Base-by-base conservation (phyloP, 2,329 filamentous ascomycete species). In the Trichoderma sp. region DNA sequence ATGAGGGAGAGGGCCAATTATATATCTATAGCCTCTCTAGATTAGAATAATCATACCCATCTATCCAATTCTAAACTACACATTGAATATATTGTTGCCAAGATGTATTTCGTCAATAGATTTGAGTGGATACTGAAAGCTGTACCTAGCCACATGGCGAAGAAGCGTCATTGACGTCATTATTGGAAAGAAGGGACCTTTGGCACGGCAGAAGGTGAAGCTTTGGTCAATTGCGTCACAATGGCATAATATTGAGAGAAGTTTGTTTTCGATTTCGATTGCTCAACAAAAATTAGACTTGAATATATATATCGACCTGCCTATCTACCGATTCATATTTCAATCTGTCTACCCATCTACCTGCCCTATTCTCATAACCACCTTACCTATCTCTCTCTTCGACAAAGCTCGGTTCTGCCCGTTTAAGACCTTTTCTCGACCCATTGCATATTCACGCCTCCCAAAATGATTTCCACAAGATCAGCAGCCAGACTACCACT, bases 391-490 rank as follows among this genome's bases (percentile, higher is more conserved):
- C 27, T 16, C 29, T 31, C 11, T n/a, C 29, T 27, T 1, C 19
- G 10, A 19, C 55, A 35, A n/a, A 35, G 14, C 19, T 19, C 33
- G 29, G 5, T 19, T 57, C 14, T 11, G n/a, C 2, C 40, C 16
- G 37, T n/a, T 24, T 40, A 21, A 43, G 16, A n/a, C 8, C 6
- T 35, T 16, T 31, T 29, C 14, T 43, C 0, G 19, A 43, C n/a
- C 19, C 40, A n/a, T 43, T 43, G 19, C 13, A 4, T 4, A n/a
- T 58, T 27, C 55, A 29, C 10, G 14, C 16, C 29, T 27, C 27
- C 3, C 52, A 65, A 49, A 8, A 69, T 69, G 68, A 65, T 60
- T 21, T 69, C 61, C 14, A 29, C 68, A 59, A 66, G 68, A 69
- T 33, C 61, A 65, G 68, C 61, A 5, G 21, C 43, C n/a, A 69